Conservation (phyloP, 164 flowering plant genomes). For the Piper longum region DNA sequence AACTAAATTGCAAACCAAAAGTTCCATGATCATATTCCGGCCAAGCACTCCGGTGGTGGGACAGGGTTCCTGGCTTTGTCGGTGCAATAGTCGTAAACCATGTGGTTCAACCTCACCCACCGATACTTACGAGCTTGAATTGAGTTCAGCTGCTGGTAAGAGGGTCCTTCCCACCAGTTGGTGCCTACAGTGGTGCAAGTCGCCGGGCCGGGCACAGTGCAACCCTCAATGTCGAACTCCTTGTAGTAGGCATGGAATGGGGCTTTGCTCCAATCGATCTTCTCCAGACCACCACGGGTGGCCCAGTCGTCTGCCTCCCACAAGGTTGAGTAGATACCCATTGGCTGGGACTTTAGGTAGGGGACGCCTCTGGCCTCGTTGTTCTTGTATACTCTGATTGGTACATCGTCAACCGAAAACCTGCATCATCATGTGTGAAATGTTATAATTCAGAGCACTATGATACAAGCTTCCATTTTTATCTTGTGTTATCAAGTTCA, state of each 20-base stretch:
- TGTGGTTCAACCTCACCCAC: slow-evolving; percentile 15
- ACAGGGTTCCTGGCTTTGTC: slow-evolving; percentile 9
- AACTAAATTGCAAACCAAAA: no score
- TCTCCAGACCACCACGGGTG: slow-evolving; percentile 16
- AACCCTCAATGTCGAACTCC: slow-evolving; percentile 13
- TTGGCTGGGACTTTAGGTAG: slow-evolving; percentile 10
- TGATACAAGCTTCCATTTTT: neutral
- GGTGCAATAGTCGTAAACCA: slow-evolving; percentile 16
- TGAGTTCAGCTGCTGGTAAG: slow-evolving; percentile 6
- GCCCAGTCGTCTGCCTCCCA: slow-evolving; percentile 17
- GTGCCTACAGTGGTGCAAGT: slow-evolving; percentile 1
- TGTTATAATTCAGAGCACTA: neutral
- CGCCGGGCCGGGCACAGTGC: slow-evolving; percentile 1
- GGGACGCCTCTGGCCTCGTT: slow-evolving; percentile 9
- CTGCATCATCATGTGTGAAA: slow-evolving; percentile 1
- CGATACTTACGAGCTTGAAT: slow-evolving; percentile 8
- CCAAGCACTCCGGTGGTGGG: slow-evolving; percentile 12
- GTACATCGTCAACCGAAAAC: slow-evolving; percentile 12
- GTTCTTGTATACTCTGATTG: slow-evolving; percentile 15
- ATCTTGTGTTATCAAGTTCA: no score
- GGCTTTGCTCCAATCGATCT: slow-evolving; percentile 14
- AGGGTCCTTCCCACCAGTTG: slow-evolving; percentile 12
- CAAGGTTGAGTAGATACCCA: slow-evolving; percentile 10
- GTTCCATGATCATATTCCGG: slow-evolving; percentile 5
- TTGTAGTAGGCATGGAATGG: slow-evolving; percentile 14